Percentiles rank a stretch among this genome's conserved stretches.
phyloP scores from a whole-genome alignment of 345 rosid species.

The Tarenaya hassleriana region DNA sequence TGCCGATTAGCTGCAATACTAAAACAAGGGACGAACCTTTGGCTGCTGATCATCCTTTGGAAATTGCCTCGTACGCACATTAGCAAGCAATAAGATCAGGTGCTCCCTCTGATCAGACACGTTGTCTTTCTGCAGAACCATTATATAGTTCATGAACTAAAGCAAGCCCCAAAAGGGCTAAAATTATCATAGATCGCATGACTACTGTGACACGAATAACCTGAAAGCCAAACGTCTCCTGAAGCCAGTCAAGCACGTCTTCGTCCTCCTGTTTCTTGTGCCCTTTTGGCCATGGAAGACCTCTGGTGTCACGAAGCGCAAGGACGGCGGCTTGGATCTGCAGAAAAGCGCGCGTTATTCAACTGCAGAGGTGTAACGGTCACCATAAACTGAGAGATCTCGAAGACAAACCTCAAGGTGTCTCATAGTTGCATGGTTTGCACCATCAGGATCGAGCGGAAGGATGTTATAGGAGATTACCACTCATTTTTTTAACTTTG shows the following conservation, averaged over 20 bases:
- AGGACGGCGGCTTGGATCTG: constrained; percentile 32
- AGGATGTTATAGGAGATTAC: constrained; percentile 57
- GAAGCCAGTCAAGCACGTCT: constrained; percentile 64
- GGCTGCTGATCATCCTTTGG: constrained; percentile 50
- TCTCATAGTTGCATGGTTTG: constrained; percentile 60
- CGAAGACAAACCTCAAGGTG: constrained; percentile 39
- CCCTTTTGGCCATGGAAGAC: constrained; percentile 41
- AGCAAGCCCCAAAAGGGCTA: too few relatives aligned
- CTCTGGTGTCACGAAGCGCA: constrained; percentile 42
- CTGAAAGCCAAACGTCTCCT: constrained; percentile 64
- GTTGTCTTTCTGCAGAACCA: constrained; percentile 39
- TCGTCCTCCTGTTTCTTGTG: constrained; percentile 39
- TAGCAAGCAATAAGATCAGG: constrained; percentile 55
- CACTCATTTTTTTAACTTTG: too few relatives aligned
- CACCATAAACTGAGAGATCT: too few relatives aligned
- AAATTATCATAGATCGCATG: neutral
- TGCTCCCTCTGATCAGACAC: constrained; percentile 66
- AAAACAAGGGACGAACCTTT: constrained; percentile 31
- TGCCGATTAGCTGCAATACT: neutral
- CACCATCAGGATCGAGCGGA: constrained; percentile 69
- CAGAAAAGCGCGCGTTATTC: neutral
- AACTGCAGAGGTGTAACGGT: neutral
- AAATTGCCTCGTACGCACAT: constrained; percentile 47
- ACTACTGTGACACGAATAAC: constrained; percentile 18
- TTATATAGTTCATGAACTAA: too few relatives aligned